Evolutionary conservation across 192 early-diverging fungal species (phyloP).

Genomic region (Coemansia sp.): DNA sequence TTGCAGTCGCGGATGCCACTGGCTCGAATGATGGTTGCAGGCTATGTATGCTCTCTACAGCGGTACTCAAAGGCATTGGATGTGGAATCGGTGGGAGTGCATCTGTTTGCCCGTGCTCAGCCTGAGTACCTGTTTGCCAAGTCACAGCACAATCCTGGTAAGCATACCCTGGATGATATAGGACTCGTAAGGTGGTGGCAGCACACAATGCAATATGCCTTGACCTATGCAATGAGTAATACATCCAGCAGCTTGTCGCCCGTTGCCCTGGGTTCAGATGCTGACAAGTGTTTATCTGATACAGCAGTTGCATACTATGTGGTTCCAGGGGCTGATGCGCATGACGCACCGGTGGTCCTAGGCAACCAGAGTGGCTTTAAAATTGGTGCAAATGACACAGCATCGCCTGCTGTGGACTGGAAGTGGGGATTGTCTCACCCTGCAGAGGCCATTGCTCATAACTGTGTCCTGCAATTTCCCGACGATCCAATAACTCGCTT

Average conservation of each 20-base stretch:
- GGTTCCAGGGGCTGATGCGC: conserved; percentile 29
- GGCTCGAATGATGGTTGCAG: conserved; percentile 31
- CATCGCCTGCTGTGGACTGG: conserved; percentile 17
- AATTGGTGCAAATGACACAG: neutral
- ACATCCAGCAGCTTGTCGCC: neutral
- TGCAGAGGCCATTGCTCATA: conserved; percentile 21
- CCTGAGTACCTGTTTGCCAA: conserved; percentile 81
- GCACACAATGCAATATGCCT: conserved; percentile 37
- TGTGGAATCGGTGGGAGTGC: conserved; percentile 27
- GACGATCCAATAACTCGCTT: conserved; percentile 54
- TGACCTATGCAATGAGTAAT: conserved; percentile 14
- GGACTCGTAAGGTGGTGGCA: conserved; percentile 80
- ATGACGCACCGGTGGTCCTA: conserved; percentile 22
- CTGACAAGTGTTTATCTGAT: neutral
- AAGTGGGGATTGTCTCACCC: conserved; percentile 41
- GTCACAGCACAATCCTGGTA: conserved; percentile 63
- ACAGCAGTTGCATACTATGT: conserved; percentile 24
- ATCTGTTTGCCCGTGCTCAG: conserved; percentile 82
- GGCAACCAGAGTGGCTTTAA: conserved; percentile 4
- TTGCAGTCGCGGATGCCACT: conserved; percentile 26
- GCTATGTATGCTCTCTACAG: conserved; percentile 34
- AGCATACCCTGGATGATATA: conserved; percentile 64
- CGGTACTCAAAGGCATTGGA: conserved; percentile 19
- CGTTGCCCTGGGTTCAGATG: neutral
- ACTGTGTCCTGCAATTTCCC: conserved; percentile 49